Evolutionary conservation across 441 rosid genomes (phyloP).

Genomic region (Syzygium malaccense): DNA sequence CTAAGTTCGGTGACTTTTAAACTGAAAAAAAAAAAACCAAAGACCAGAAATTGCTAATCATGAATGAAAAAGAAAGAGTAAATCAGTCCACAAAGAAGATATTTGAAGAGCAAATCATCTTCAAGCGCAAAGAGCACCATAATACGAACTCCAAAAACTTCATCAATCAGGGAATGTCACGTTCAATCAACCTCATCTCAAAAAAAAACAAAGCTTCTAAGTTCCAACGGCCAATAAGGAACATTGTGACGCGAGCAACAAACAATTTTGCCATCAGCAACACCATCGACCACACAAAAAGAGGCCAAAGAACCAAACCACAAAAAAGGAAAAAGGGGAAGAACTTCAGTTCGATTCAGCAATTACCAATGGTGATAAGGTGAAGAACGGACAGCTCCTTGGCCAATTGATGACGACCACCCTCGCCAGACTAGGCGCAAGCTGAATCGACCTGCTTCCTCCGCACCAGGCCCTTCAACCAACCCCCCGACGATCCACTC

Average conservation of each 20-base stretch:
- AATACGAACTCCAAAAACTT: not conserved
- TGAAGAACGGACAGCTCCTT: slow-evolving; percentile 71
- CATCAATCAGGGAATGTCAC: not conserved
- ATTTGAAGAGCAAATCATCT: not conserved
- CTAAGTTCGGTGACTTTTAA: not conserved
- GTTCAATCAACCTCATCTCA: not conserved
- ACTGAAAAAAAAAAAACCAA: not conserved
- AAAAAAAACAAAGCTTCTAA: not conserved
- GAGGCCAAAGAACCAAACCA: not conserved
- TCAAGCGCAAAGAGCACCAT: not conserved
- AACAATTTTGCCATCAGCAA: not conserved
- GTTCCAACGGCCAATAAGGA: not conserved
- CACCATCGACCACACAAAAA: not conserved
- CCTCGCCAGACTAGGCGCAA: slow-evolving; percentile 19
- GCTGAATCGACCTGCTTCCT: too few species aligned
- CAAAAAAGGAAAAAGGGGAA: not conserved
- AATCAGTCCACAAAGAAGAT: not conserved
- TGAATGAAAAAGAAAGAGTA: not conserved
- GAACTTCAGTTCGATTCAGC: not conserved
- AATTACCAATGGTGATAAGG: slow-evolving; percentile 79
- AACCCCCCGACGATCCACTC: too few species aligned
- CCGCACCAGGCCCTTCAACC: too few species aligned
- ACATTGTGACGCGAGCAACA: not conserved
- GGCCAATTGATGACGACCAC: slow-evolving; percentile 47
- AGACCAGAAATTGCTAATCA: not conserved